A percentile compares a stretch with the other conserved stretches of the same genome.
Evolutionary conservation across 495 filamentous ascomycete genomes (phyloP).

Genomic region (Hypomontagnella monticulosa): DNA sequence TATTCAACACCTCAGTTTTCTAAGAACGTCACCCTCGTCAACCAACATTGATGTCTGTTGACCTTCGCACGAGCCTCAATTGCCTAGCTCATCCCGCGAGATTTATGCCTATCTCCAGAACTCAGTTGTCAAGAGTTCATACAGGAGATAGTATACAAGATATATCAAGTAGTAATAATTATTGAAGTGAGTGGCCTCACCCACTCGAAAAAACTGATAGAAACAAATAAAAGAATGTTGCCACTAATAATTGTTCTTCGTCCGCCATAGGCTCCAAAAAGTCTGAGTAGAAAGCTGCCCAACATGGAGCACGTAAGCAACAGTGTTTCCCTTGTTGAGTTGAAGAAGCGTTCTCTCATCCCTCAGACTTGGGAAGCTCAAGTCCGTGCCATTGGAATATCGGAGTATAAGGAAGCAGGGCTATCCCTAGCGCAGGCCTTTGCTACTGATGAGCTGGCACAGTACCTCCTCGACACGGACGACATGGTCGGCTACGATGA

Average conservation of each 20-base stretch:
- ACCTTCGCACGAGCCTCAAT: constrained; percentile 72
- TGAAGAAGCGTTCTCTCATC: constrained; percentile 60
- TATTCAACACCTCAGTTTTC: constrained; percentile 25
- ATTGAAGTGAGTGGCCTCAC: constrained; percentile 44
- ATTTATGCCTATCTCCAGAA: constrained; percentile 76
- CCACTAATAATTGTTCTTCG: constrained; percentile 23
- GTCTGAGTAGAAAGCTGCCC: constrained; percentile 41
- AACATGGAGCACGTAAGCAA: constrained; percentile 55
- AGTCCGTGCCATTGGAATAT: constrained; percentile 67
- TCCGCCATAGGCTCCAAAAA: constrained; percentile 11
- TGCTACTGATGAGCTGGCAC: constrained; percentile 73
- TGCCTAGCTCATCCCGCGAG: constrained; percentile 75
- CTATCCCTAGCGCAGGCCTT: constrained; percentile 78
- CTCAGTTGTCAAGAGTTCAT: constrained; percentile 75
- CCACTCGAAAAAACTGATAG: constrained; percentile 3
- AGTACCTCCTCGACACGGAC: constrained; percentile 75
- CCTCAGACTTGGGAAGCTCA: constrained; percentile 56
- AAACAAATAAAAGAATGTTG: neutral
- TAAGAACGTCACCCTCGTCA: constrained; percentile 42
- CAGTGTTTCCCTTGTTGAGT: constrained; percentile 49
- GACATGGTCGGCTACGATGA: constrained; percentile 67
- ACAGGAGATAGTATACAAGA: constrained; percentile 71
- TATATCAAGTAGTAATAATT: constrained; percentile 56
- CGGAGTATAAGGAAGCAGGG: constrained; percentile 73
- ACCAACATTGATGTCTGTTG: constrained; percentile 78